Evolutionary conservation across 495 filamentous ascomycete genomes (phyloP), one percentile per base, ranked within the genome.

Genomic region (Xylaria sp.): DNA sequence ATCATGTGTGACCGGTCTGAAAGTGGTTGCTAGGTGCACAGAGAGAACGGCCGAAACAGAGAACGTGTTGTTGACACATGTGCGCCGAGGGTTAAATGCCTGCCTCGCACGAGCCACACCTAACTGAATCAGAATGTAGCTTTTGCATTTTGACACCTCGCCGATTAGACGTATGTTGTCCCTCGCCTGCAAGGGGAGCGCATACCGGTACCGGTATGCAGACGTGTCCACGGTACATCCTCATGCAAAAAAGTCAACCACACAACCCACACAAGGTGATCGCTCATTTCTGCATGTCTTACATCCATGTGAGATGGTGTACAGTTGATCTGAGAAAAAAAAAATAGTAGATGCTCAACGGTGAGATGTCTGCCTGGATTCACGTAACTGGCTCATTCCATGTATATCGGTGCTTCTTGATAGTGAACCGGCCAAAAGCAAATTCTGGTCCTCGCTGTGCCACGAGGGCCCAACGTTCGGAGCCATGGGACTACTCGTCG

Each of bases 131-230:
- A 46, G 14, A 53, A 26, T 43, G 44, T 37, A 66, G 31, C 48
- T 37, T 37, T 53, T 53, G 46, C 68, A 53, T 63, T 17, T 70
- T 63, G 61, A 57, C 61, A 64, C 33, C 31, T 70, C 44, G 48
- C 68, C 58, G 59, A 63, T 52, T 19, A 53, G 24, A 31, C 44
- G 57, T 48, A 55, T 37, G 41, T 6, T 62, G 5, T 61, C 9
- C 5, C 41, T 46, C 11, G 46, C 33, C 68, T 71, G 69, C 50
- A 66, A 71, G 61, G 69, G 61, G 14, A 21, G 46, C 63, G 31
- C 48, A 41, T 19, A n/a, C n/a, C n/a, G n/a, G n/a, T 37, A 48
- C 50, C 43, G 12, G 9, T 63, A 41, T 53, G 67, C 57, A 53
- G 58, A 24, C 24, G 15, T 19, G 31, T 50, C 14, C 64, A 29